phyloP scores from a whole-genome alignment of 257 asterid genomes.

The Perilla frutescens region DNA sequence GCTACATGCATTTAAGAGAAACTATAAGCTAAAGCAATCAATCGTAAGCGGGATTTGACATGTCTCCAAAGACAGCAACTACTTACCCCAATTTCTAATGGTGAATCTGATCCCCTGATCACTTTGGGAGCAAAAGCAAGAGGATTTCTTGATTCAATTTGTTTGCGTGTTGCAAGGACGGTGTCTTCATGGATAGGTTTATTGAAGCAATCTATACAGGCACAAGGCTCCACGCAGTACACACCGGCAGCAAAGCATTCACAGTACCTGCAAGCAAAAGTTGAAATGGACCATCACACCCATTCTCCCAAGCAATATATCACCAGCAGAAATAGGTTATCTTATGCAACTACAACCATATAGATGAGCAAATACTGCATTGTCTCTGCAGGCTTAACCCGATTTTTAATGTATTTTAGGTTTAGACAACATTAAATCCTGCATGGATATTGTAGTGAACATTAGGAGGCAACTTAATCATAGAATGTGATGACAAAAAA shows the following conservation, averaged over 20 bases:
- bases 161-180: conserved; percentile 93
- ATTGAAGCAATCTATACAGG: conserved; percentile 93
- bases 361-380: too few relatives aligned
- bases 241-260: conserved; percentile 99
- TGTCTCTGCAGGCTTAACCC: too few relatives aligned
- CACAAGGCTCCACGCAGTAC: conserved; percentile 94
- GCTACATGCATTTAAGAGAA: conserved; percentile 29
- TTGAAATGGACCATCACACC: neutral
- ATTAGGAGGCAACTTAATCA: too few relatives aligned
- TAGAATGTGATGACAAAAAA: too few relatives aligned
- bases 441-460: too few relatives aligned
- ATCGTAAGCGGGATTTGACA: neutral
- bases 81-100: conserved; percentile 64
- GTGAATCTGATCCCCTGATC: conserved; percentile 60
- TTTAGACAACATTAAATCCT: too few relatives aligned
- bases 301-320: neutral
- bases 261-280: conserved; percentile 72
- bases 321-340: neutral
- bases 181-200: conserved; percentile 96
- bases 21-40: neutral
- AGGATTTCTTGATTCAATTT: conserved; percentile 94
- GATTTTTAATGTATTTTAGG: too few relatives aligned
- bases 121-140: conserved; percentile 99
- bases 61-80: neutral
- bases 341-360: neutral